Evolutionary conservation across 345 rosid genomes (phyloP).

Genomic region (Isatis tinctoria): DNA sequence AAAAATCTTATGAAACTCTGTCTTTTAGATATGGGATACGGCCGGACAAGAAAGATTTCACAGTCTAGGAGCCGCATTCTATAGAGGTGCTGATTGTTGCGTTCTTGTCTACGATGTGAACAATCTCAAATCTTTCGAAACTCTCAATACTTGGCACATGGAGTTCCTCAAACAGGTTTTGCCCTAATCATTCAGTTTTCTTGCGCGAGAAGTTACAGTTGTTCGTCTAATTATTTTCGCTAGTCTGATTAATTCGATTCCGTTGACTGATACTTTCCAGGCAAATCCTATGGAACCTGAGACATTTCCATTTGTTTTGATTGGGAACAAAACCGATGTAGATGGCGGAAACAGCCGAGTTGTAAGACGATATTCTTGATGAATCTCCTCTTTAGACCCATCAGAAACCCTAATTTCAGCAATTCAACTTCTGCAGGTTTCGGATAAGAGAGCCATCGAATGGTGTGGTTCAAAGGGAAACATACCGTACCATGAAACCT

Average conservation of each 20-base stretch:
- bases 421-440: constrained; percentile 40
- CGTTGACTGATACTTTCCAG: constrained; percentile 31
- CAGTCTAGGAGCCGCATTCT: constrained; percentile 79
- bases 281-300: constrained; percentile 59
- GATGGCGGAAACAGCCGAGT: constrained; percentile 71
- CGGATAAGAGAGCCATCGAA: constrained; percentile 62
- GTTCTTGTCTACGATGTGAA: constrained; percentile 78
- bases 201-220: constrained; percentile 3
- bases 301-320: constrained; percentile 59
- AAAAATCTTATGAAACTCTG: not conserved
- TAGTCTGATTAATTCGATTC: not conserved
- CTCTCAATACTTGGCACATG: constrained; percentile 60
- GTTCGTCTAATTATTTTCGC: not conserved
- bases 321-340: constrained; percentile 75
- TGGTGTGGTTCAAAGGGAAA: constrained; percentile 72
- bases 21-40: constrained; percentile 80
- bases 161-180: constrained; percentile 84
- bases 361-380: not conserved
- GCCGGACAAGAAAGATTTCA: constrained; percentile 98
- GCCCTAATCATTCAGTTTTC: not conserved
- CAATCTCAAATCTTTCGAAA: constrained; percentile 50
- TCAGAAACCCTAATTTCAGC: not conserved
- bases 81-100: constrained; percentile 91
- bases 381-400: not conserved
- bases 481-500: constrained; percentile 74